A percentile compares a stretch with the other conserved stretches of the same genome.
These are phyloP conservation scores for Coniochaeta ligniaria DNA, from an alignment of 2,329 filamentous ascomycete genomes.

Conservation along the genomic window DNA sequence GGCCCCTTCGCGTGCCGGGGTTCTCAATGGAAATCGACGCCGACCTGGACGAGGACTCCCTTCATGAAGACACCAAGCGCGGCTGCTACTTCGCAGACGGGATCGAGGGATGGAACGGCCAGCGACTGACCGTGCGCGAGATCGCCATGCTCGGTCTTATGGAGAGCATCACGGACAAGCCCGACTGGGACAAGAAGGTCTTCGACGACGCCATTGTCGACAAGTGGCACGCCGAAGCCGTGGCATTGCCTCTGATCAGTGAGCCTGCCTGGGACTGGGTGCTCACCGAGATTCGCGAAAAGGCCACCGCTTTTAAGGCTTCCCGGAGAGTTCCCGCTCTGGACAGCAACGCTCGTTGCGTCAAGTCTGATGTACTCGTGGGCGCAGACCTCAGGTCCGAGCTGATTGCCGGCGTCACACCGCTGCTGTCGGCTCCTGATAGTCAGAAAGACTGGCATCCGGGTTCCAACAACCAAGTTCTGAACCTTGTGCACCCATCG, in stretches of 20 bases:
- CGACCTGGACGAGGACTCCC: neutral
- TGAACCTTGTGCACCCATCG: constrained; percentile 47
- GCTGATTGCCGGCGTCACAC: constrained; percentile 4
- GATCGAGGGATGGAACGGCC: neutral
- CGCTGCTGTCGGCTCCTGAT: constrained; percentile 32
- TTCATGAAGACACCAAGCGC: neutral
- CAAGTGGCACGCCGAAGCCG: constrained; percentile 1
- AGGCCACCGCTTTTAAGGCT: constrained; percentile 6
- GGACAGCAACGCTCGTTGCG: constrained; percentile 3
- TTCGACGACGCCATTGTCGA: constrained; percentile 2
- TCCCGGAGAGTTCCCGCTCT: constrained; percentile 4
- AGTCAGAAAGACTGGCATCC: constrained; percentile 42
- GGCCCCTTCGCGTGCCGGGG: neutral
- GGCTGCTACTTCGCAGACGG: neutral
- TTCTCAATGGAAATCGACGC: neutral
- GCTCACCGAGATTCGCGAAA: constrained; percentile 8
- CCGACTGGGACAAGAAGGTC: constrained; percentile 1
- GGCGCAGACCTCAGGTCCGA: constrained; percentile 3
- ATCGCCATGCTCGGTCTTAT: neutral
- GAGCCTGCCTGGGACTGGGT: constrained; percentile 7
- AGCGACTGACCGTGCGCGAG: constrained; percentile 2
- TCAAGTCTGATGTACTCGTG: constrained; percentile 7
- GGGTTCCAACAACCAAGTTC: constrained; percentile 36
- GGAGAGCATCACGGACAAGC: constrained; percentile 4
- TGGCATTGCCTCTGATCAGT: constrained; percentile 21